A percentile compares a stretch with the other conserved stretches of the same genome.
These are phyloP conservation scores for Cunninghamia lanceolata DNA, from an alignment of 75 land plant species.

Conservation along the genomic window DNA sequence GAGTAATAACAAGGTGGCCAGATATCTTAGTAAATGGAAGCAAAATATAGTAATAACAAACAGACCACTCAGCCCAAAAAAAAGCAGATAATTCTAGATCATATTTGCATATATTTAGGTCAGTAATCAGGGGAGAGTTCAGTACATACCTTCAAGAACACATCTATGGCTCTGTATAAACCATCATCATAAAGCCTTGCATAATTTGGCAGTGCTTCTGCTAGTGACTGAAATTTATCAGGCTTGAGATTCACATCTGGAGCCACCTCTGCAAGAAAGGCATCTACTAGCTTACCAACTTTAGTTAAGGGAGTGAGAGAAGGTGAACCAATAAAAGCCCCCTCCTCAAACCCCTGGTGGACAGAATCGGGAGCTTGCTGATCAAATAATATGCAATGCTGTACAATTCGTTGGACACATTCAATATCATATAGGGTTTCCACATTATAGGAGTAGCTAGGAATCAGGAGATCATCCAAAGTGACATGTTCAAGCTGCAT, in stretches of 20 bases:
- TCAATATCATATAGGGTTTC: conserved; percentile 86
- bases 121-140: background rate
- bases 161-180: conserved; percentile 87
- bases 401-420: conserved; percentile 61
- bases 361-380: conserved; percentile 18
- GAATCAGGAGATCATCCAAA: conserved; percentile 73
- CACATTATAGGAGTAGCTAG: conserved; percentile 72
- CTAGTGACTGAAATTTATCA: conserved; percentile 65
- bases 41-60: no score
- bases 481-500: conserved; percentile 63
- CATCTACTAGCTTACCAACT: conserved; percentile 82
- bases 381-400: conserved; percentile 32
- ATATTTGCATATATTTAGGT: background rate
- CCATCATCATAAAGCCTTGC: conserved; percentile 85
- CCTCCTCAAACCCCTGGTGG: conserved; percentile 30
- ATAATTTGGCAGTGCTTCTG: conserved; percentile 67
- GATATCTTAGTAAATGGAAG: background rate
- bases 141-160: conserved; percentile 74
- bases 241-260: conserved; percentile 80
- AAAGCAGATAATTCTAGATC: background rate
- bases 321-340: conserved; percentile 29
- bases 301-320: conserved; percentile 32
- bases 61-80: background rate
- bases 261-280: conserved; percentile 86
- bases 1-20: background rate